Conservation (phyloP, 805 yeast genomes). For the Nakazawaea ambrosiae region DNA sequence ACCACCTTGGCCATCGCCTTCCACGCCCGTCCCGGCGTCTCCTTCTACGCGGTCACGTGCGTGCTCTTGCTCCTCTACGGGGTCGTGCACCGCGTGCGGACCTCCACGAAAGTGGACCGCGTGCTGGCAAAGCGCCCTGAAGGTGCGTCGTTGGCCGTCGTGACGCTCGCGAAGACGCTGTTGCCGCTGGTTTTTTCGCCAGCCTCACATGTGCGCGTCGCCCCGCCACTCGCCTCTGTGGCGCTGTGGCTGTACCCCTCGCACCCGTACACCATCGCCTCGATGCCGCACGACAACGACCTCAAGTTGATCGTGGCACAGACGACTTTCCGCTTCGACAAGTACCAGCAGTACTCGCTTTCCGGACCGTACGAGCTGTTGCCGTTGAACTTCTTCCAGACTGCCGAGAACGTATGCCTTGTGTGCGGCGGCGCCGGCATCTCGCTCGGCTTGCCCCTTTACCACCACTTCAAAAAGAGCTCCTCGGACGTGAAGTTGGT, state of each 20-base stretch:
- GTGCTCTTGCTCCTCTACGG: constrained; percentile 28
- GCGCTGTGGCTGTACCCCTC: constrained; percentile 46
- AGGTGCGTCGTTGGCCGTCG: constrained; percentile 17
- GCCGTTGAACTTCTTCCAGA: constrained; percentile 34
- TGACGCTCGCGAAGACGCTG: constrained; percentile 16
- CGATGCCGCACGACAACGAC: constrained; percentile 30
- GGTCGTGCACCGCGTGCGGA: constrained; percentile 24
- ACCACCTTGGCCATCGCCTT: constrained; percentile 38
- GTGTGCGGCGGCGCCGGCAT: constrained; percentile 74
- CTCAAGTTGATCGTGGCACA: constrained; percentile 40
- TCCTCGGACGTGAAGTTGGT: constrained; percentile 29
- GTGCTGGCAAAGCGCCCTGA: constrained; percentile 16
- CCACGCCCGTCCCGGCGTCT: constrained; percentile 71
- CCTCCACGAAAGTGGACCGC: constrained; percentile 16
- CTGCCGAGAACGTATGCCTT: constrained; percentile 43
- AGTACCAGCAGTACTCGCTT: constrained; percentile 28
- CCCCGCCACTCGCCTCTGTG: constrained; percentile 28
- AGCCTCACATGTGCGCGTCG: constrained; percentile 54
- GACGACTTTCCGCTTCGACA: constrained; percentile 24
- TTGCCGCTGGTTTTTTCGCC: constrained; percentile 30
- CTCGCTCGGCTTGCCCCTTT: constrained; percentile 52
- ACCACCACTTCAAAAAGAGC: constrained; percentile 28
- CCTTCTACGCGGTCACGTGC: constrained; percentile 24
- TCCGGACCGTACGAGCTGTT: constrained; percentile 39
- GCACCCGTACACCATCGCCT: constrained; percentile 63